Base-by-base conservation (phyloP, 768 basidiomycete genomes). In the Cantharellus cinnabarinus region DNA sequence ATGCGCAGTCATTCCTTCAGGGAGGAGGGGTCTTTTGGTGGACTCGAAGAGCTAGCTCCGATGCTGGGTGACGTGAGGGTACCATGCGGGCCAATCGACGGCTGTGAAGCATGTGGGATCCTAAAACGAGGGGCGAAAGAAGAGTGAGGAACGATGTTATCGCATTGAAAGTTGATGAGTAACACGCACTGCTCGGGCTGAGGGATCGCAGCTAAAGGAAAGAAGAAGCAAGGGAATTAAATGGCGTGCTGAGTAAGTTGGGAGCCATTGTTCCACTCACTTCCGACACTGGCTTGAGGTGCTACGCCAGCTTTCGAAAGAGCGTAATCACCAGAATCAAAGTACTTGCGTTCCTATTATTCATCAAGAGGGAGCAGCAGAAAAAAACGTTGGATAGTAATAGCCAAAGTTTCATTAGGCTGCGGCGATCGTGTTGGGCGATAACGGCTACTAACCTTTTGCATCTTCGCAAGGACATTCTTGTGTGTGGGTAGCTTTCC, bases 281-380 rank as follows among this genome's bases (percentile, higher is more conserved):
- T 98, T 38, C 95, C 95, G 59, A 97, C 89, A 2, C 80, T 77
- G 63, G 77, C 86, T 69, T 89, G 87, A 54, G 88, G 83, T n/a
- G 83, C 77, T 53, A 85, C 82, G 37, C 95, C 75, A 2, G 95
- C 95, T 71, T 98, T 97, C 56, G 89, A 90, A 64, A 99, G 76
- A 39, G 93, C 93, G 67, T 98, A 98, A 70, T 99, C 95, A 60
- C 95, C 95, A 59, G 94, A 98, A 72, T 98, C 95, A 70, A 99
- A 99, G 74, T 90, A 99, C 72, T 98, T 98, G 67, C 95, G 87
- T 68, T 99, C 94, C 93, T 97, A 34, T 29, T 39, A 29, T n/a
- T 38, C 3, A 37, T 35, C 29, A 29, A 4, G 53, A 2, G 51
- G 5, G 52, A 44, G 52, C 4, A 5, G 50, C 60, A 41, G 41